Evolutionary conservation across 345 rosid species (phyloP).

Genomic region (Lepidium didymum): DNA sequence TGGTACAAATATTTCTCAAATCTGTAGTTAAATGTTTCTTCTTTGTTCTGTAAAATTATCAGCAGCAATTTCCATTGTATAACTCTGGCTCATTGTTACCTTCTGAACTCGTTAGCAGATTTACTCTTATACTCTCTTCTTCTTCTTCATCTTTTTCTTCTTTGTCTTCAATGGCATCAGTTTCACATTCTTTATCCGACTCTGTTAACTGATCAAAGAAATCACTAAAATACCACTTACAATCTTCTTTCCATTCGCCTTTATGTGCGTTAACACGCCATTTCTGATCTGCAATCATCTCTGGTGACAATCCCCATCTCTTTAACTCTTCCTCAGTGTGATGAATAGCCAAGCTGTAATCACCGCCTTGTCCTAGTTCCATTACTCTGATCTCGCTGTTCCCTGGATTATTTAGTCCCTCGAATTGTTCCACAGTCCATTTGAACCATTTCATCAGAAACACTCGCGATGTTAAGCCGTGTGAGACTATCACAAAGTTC

Average conservation of each 20-base stretch:
- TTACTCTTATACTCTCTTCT: background rate
- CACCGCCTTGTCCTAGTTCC: constrained; percentile 77
- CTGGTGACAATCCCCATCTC: constrained; percentile 78
- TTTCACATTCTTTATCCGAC: constrained; percentile 31
- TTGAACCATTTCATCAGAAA: constrained; percentile 99
- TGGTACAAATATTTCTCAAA: constrained; percentile 1
- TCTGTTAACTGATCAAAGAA: constrained; percentile 53
- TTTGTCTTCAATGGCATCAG: background rate
- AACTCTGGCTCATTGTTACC: constrained; percentile 12
- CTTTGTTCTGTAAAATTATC: background rate
- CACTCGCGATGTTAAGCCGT: constrained; percentile 72
- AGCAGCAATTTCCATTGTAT: constrained; percentile 20
- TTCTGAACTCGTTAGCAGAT: constrained; percentile 8
- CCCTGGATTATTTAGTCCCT: constrained; percentile 57
- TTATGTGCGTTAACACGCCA: constrained; percentile 51
- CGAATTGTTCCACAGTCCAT: constrained; percentile 91
- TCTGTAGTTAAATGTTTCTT: background rate
- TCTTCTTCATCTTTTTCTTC: background rate
- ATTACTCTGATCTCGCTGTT: constrained; percentile 77
- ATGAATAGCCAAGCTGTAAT: constrained; percentile 78
- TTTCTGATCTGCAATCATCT: constrained; percentile 83
- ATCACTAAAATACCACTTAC: constrained; percentile 55
- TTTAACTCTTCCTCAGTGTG: constrained; percentile 71
- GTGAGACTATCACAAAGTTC: constrained; percentile 76
- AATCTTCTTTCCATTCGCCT: constrained; percentile 69